Evolutionary conservation across 495 filamentous ascomycete genomes (phyloP), one percentile per base, ranked within the genome.

Genomic region (Penicillium silybi): DNA sequence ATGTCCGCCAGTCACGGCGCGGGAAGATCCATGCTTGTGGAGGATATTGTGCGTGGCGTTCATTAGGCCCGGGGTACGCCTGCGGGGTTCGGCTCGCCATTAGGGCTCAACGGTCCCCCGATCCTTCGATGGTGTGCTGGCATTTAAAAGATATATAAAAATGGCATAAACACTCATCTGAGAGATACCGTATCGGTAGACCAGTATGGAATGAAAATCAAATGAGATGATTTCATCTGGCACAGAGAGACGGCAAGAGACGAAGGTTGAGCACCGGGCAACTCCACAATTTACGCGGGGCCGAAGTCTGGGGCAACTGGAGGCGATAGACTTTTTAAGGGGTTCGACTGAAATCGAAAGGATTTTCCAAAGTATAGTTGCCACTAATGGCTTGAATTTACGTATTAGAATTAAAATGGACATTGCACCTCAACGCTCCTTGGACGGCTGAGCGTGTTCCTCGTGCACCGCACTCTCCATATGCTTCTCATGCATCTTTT

Each of bases 251-350:
- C n/a, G n/a, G n/a, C n/a, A n/a, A n/a, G n/a, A n/a, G n/a, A n/a
- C n/a, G 8, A 32, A 32, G 29, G 11, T 32, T 13, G 11, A 10
- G 29, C 11, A 10, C 29, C 13, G 13, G 29, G 29, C 23, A 17
- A 16, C 40, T 53, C 55, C 55, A 50, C 46, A 45, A 57, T 53
- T 53, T 50, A 19, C 46, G 46, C 50, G 50, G 37, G 50, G 19
- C 44, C 44, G 26, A 53, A 42, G 46, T 6, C 38, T 25, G 50
- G 50, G 50, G 50, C 46, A 41, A 17, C 29, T n/a, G n/a, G n/a
- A 32, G 34, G 42, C 50, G 29, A 38, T 6, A 10, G 29, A 43
- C n/a, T 16, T 27, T 26, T 27, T 26, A 10, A 13, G 29, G 35
- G 35, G 22, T 32, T 32, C 29, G 11, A 13, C 9, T 32, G 9